Evolutionary conservation across 2,329 filamentous ascomycete species (phyloP), one percentile per base, ranked within the genome.

Genomic region (Aureobasidium subglaciale): DNA sequence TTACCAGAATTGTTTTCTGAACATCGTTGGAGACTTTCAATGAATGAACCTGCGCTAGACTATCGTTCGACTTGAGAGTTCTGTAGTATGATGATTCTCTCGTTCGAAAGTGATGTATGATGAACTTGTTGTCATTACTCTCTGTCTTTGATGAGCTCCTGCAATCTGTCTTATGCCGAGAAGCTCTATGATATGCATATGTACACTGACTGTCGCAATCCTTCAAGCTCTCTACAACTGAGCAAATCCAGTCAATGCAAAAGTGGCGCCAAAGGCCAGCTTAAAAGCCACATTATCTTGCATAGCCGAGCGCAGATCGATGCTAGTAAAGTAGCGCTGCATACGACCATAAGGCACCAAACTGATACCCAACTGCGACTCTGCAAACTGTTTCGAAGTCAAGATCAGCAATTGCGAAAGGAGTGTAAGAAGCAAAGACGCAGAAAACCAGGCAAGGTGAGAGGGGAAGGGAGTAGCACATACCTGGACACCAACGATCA

Each of bases 261-360:
- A 90, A 25, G 87, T 86, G 38, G 82, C 65, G n/a, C 83, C 82
- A 67, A 91, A 90, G 3, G 84, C 83, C 20, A 84, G 67, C 65
- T 85, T 86, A 66, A 87, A 86, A 16, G 80, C 79, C 2, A 81
- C 78, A 62, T 83, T 80, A 58, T 79, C 75, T 62, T 79, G 75
- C 53, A 85, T 70, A 42, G 78, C 72, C 4, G 74, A 75, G 42
- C 73, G 68, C 18, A 82, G 58, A 62, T 82, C 73, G 24, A 80
- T 70, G 27, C 70, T 69, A 55, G 73, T 75, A 54, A 80, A 68
- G 57, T 79, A 80, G 43, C 71, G 68, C 63, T 81, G 78, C 38
- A 82, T 62, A 25, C 64, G 68, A 34, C 69, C 65, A 59, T 77
- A 78, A 1, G 76, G 76, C 9, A 78, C 65, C 15, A 81, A 58